Conservation (phyloP, 176 grass and related monocot genomes). For the Bolboschoenus planiculmis region DNA sequence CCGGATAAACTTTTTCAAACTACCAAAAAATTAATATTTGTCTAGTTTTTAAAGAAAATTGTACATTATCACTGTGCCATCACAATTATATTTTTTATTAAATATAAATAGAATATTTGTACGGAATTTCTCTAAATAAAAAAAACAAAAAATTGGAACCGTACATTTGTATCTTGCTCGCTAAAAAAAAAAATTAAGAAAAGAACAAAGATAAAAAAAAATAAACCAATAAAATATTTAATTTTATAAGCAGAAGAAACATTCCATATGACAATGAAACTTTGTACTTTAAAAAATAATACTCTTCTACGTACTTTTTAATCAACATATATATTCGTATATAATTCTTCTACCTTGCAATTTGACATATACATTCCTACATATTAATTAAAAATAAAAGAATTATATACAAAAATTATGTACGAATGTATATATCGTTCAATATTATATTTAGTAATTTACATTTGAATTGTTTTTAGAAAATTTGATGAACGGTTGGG, state of each 20-base stretch:
- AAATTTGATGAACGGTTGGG: no score
- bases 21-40: not conserved
- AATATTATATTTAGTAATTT: no score
- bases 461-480: no score
- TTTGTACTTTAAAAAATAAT: not conserved
- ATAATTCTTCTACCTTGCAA: no score
- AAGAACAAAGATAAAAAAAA: not conserved
- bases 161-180: not conserved
- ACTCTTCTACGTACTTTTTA: no score
- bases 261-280: not conserved
- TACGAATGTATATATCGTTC: no score
- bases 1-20: no score
- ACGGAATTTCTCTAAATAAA: not conserved
- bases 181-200: not conserved
- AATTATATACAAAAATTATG: no score
- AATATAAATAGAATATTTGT: not conserved
- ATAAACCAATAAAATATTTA: not conserved
- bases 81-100: not conserved
- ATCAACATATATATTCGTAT: no score
- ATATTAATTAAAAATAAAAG: no score
- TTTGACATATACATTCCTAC: no score
- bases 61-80: not conserved
- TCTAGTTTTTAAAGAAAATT: not conserved
- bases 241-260: not conserved
- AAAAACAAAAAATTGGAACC: not conserved